Percentiles rank a stretch among this genome's conserved stretches.
Evolutionary conservation across 805 yeast species (phyloP).

Genomic region (Kazachstania kunashirensis): DNA sequence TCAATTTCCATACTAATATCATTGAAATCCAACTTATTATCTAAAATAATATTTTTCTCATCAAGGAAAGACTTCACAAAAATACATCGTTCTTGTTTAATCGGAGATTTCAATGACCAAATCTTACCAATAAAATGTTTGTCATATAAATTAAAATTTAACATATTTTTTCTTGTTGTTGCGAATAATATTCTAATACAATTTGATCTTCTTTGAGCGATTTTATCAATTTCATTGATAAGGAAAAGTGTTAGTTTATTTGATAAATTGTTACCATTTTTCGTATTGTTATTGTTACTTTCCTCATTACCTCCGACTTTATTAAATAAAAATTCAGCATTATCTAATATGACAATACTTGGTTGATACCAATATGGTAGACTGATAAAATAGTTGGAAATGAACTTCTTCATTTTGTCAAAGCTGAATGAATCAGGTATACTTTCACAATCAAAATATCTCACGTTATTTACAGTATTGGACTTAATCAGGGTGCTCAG

Average conservation of each 20-base stretch:
- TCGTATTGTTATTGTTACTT: slow-evolving; percentile 44
- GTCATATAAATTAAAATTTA: slow-evolving; percentile 52
- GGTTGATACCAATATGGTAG: slow-evolving; percentile 72
- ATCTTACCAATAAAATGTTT: slow-evolving; percentile 64
- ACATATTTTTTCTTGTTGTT: slow-evolving; percentile 50
- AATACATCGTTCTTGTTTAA: slow-evolving; percentile 45
- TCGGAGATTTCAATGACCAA: slow-evolving; percentile 57
- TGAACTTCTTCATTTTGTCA: slow-evolving; percentile 34
- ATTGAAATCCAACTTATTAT: slow-evolving; percentile 31
- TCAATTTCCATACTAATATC: slow-evolving; percentile 67
- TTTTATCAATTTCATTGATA: slow-evolving; percentile 36
- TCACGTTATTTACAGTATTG: slow-evolving; percentile 32
- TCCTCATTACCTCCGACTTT: slow-evolving; percentile 36
- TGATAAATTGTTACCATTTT: slow-evolving; percentile 30
- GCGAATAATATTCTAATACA: slow-evolving; percentile 53
- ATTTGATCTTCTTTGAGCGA: slow-evolving; percentile 26
- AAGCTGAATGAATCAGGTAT: slow-evolving; percentile 19
- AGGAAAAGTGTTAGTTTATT: slow-evolving; percentile 59
- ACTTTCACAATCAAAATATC: slow-evolving; percentile 46
- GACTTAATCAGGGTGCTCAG: slow-evolving; percentile 25
- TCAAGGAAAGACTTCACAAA: slow-evolving; percentile 38
- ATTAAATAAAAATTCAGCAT: slow-evolving; percentile 54
- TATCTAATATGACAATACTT: slow-evolving; percentile 63
- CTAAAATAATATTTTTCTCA: slow-evolving; percentile 8
- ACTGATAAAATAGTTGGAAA: slow-evolving; percentile 32